Base-by-base conservation (phyloP, 768 basidiomycete species). In the Rhizopogon roseolus region DNA sequence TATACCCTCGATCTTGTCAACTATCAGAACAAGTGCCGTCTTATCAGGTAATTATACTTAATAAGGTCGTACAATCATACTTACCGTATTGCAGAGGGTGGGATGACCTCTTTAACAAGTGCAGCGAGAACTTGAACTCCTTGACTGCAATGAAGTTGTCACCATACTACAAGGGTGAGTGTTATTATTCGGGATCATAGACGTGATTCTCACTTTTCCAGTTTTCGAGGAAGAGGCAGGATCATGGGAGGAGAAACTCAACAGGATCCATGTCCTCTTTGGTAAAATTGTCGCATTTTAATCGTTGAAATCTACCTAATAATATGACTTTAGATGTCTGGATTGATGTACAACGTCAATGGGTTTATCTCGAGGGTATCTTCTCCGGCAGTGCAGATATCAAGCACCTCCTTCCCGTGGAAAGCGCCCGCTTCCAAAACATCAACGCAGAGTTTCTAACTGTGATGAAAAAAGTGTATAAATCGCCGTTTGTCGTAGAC, bases 401-500 rank as follows among this genome's bases (percentile, higher is more conserved):
- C 80, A 98, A 98, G 67, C 97, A 99, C 67, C 84, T 99, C 13
- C 85, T 99, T 27, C 97, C 97, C 1, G 89, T 98, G 57, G 97
- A 99, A 73, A 93, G 86, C 63, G 84, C 93, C n/a, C 90, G 97
- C 29, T 99, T 99, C 75, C 88, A 90, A 67, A 98, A 95, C 72
- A 99, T 99, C 79, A 98, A 99, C 68, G 84, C 92, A 42, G 97
- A 99, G 66, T 99, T 99, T 74, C 77, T 98, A 49, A 85, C 91
- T 0, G 94, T 98, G 59, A 98, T 99, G 97, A 98, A 98, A 79
- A 96, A 96, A 71, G 97, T 99, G 54, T 95, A 96, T 82, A 98
- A 98, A 72, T 98, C 96, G 13, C 95, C 97, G 0, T 96, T 98
- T 69, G 87, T 98, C 41, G 75, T 98, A 48, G 97, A 99, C 63